Conservation (phyloP, 2,329 filamentous ascomycete species). For the Aspergillus piperis region DNA sequence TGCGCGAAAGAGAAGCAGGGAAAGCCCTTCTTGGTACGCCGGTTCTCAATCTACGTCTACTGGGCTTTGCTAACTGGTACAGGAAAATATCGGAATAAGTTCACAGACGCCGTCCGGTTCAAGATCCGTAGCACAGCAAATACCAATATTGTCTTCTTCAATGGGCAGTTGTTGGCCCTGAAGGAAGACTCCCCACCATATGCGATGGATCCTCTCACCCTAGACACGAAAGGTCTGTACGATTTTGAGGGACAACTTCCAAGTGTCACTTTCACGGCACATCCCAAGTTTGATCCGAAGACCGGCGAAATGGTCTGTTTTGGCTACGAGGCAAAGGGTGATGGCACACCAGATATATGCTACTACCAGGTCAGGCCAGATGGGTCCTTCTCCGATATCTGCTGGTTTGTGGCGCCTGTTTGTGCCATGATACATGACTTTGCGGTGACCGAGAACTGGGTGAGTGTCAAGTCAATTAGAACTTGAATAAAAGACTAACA, state of each 20-base stretch:
- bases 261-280: constrained; percentile 52
- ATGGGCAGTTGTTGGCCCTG: constrained; percentile 48
- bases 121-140: constrained; percentile 48
- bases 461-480: constrained; percentile 2
- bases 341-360: constrained; percentile 43
- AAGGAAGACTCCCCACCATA: constrained; percentile 58
- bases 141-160: constrained; percentile 62
- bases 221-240: constrained; percentile 52
- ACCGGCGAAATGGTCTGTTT: constrained; percentile 56
- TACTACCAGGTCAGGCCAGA: constrained; percentile 34
- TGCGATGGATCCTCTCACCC: constrained; percentile 51
- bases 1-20: constrained; percentile 40
- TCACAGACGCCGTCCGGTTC: constrained; percentile 40
- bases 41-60: background rate
- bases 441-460: constrained; percentile 44
- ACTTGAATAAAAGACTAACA: background rate
- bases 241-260: constrained; percentile 54
- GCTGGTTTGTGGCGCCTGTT: constrained; percentile 41
- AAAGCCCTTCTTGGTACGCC: constrained; percentile 30
- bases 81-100: constrained; percentile 46
- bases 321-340: constrained; percentile 49
- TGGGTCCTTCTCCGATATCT: constrained; percentile 34
- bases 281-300: constrained; percentile 54
- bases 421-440: constrained; percentile 48
- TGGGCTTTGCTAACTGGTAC: constrained; percentile 32